phyloP scores from a whole-genome alignment of 2,329 filamentous ascomycete species.

The Macrophomina pseudophaseolina region DNA sequence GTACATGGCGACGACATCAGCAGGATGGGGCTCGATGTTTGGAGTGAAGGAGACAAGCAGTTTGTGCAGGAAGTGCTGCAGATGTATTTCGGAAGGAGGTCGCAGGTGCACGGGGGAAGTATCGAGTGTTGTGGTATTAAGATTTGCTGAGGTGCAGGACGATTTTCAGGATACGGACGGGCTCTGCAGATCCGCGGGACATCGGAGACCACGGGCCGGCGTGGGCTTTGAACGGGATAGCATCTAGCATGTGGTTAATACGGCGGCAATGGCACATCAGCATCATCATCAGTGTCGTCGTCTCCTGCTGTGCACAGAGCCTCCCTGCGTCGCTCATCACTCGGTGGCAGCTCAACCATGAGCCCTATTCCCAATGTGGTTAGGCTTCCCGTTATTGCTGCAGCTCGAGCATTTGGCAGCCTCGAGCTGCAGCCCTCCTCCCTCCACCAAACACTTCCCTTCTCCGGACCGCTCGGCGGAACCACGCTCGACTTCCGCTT shows the following conservation, averaged over 20 bases:
- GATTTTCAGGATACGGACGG: not conserved
- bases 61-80: constrained; percentile 69
- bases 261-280: not conserved
- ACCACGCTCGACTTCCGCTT: not conserved
- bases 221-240: not conserved
- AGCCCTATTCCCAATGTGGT: not conserved
- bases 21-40: constrained; percentile 77
- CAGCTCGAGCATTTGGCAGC: constrained; percentile 15
- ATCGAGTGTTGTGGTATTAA: constrained; percentile 76
- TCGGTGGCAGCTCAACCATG: not conserved
- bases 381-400: constrained; percentile 7
- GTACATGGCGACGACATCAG: constrained; percentile 70
- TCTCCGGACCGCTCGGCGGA: not conserved
- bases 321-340: not conserved
- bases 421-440: constrained; percentile 6
- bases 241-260: not conserved
- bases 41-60: constrained; percentile 72
- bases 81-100: constrained; percentile 69
- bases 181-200: not conserved
- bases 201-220: not conserved
- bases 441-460: not conserved
- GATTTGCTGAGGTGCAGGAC: constrained; percentile 59
- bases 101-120: constrained; percentile 69
- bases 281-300: not conserved
- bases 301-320: not conserved